Evolutionary conservation across 176 grass and related monocot genomes (phyloP).

Genomic region (Thalia dealbata): DNA sequence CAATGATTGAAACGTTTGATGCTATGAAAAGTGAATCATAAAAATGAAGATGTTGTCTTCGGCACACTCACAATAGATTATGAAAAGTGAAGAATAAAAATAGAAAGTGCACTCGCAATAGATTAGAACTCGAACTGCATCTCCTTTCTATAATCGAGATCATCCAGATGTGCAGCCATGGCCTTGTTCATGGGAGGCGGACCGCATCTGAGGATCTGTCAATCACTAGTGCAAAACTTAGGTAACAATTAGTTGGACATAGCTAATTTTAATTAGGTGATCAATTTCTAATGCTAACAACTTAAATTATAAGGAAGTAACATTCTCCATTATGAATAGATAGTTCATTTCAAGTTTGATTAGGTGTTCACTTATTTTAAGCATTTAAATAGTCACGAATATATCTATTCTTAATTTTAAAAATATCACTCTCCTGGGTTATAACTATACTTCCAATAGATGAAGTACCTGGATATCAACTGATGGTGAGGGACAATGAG

Average conservation of each 20-base stretch:
- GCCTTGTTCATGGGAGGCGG: conserved; percentile 99
- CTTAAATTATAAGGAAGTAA: too few relatives aligned
- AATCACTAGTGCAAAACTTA: neutral
- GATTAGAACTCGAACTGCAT: conserved; percentile 84
- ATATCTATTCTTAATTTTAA: too few relatives aligned
- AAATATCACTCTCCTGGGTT: too few relatives aligned
- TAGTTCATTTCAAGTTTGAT: too few relatives aligned
- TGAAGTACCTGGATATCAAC: conserved; percentile 83
- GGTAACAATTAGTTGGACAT: neutral
- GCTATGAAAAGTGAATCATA: neutral
- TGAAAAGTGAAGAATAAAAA: neutral
- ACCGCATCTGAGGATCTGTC: conserved; percentile 77
- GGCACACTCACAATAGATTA: too few relatives aligned
- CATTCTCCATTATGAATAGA: too few relatives aligned
- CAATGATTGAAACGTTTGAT: neutral
- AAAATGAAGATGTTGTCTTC: too few relatives aligned
- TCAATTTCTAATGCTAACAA: too few relatives aligned
- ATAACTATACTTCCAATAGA: too few relatives aligned
- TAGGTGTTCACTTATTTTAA: too few relatives aligned
- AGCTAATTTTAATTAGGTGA: too few relatives aligned
- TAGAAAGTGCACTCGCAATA: neutral
- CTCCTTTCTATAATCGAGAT: conserved; percentile 69
- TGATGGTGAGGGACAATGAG: conserved; percentile 62
- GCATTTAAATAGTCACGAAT: too few relatives aligned
- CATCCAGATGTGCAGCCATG: conserved; percentile 68